Evolutionary conservation across 202 grass and related monocot species (phyloP), one percentile per base, ranked within the genome.

Genomic region (Tripidium arundinaceum): DNA sequence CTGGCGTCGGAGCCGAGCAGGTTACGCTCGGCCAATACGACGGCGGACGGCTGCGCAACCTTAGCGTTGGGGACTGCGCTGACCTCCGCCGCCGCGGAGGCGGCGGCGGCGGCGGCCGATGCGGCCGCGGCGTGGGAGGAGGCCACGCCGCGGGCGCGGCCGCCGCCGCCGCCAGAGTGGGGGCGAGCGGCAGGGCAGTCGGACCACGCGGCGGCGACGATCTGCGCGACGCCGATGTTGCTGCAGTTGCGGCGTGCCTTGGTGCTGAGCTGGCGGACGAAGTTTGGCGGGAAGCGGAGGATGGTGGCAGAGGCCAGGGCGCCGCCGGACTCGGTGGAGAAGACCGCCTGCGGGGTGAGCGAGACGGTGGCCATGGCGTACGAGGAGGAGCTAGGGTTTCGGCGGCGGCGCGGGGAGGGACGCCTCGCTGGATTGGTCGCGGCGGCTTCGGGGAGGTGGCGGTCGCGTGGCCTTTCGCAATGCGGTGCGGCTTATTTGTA

Each of bases 241-340:
- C 96, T 95, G 80, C 96, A 98, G 86, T 98, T 98, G 84, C 96
- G 96, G 57, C 96, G 92, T 19, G 96, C 92, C 83, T 99, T 99
- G 40, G 87, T 99, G 92, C 92, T 99, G 38, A 99, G 92, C 87
- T 99, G 96, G 77, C 96, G 90, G 69, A 96, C 96, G 65, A 99
- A 99, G 70, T 99, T 99, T 5, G 96, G 96, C 34, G 92, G 96
- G 65, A 99, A 99, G 9, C 96, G 96, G n/a, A 99, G 90, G 61
- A 99, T 99, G 50, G 90, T 81, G 28, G 92, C 54, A 4, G 90
- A 89, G 27, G 92, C 79, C 11, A 85, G 78, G 33, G 81, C 82
- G 29, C 75, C 42, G 69, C 83, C 60, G 40, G 59, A 74, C 36
- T 86, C 66, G 42, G 76, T 83, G 15, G 72, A 74, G 58, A 85